Conservation (phyloP, 768 basidiomycete genomes). For the Xerocomellus dryophilus region DNA sequence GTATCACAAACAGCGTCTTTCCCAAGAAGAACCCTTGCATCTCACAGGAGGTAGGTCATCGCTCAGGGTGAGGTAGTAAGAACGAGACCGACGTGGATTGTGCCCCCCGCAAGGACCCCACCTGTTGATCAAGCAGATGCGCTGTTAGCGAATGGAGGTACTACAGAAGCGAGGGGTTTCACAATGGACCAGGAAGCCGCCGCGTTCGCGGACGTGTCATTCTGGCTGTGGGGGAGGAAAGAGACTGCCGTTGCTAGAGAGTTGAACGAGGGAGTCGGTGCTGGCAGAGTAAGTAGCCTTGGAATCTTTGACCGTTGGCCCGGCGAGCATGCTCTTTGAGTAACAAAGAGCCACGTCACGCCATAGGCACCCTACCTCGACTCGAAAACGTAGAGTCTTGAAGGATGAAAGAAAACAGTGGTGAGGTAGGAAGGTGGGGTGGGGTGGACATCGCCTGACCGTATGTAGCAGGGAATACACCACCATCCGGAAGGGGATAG, state of each 20-base stretch:
- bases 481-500: conserved; percentile 47
- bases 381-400: conserved; percentile 75
- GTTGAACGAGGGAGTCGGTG: conserved; percentile 60
- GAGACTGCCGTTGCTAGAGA: conserved; percentile 61
- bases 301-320: conserved; percentile 61
- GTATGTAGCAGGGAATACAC: conserved; percentile 61
- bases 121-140: conserved; percentile 11
- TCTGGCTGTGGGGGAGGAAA: conserved; percentile 58
- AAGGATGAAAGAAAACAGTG: conserved; percentile 79
- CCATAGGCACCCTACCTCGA: conserved; percentile 42
- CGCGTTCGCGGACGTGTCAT: conserved; percentile 41
- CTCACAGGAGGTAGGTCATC: conserved; percentile 16
- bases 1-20: conserved; percentile 5
- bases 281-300: conserved; percentile 62
- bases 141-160: conserved; percentile 33
- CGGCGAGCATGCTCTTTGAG: conserved; percentile 22
- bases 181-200: conserved; percentile 50
- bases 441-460: no score
- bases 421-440: no score
- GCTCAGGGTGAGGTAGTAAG: conserved; percentile 15
- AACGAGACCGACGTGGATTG: conserved; percentile 14
- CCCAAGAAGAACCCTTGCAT: not conserved
- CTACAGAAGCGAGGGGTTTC: conserved; percentile 41
- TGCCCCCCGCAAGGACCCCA: conserved; percentile 9
- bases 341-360: not conserved